Conservation (phyloP, 1,139 yeast species). For the Torulaspora globosa region DNA sequence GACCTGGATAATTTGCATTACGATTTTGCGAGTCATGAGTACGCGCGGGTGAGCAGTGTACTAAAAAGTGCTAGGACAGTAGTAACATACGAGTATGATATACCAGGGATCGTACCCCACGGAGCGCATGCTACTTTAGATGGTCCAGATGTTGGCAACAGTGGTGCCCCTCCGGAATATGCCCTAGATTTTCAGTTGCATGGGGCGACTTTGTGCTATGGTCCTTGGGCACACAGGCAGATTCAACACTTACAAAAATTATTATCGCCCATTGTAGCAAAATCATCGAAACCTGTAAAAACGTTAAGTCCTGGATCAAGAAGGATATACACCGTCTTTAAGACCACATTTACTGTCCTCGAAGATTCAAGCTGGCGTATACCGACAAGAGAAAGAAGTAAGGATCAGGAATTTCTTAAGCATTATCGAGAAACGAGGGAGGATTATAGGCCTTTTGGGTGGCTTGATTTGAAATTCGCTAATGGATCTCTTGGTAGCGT, state of each 20-base stretch:
- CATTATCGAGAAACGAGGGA: slow-evolving; percentile 38
- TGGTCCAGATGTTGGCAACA: slow-evolving; percentile 53
- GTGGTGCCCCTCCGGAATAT: slow-evolving; percentile 57
- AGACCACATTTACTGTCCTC: slow-evolving; percentile 48
- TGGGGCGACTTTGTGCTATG: slow-evolving; percentile 71
- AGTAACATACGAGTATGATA: slow-evolving; percentile 62
- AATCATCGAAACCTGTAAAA: slow-evolving; percentile 51
- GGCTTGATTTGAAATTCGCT: slow-evolving; percentile 73
- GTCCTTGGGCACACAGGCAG: slow-evolving; percentile 95
- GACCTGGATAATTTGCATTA: slow-evolving; percentile 29
- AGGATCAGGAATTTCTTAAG: slow-evolving; percentile 48
- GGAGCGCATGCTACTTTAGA: slow-evolving; percentile 36
- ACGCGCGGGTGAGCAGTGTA: slow-evolving; percentile 75
- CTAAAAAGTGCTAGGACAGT: slow-evolving; percentile 58
- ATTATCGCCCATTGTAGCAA: slow-evolving; percentile 64
- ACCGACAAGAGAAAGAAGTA: slow-evolving; percentile 82
- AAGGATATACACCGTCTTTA: slow-evolving; percentile 56
- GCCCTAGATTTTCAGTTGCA: slow-evolving; percentile 60
- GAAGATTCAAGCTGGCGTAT: slow-evolving; percentile 69
- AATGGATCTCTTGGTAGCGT: slow-evolving; percentile 49
- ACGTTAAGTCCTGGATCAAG: slow-evolving; percentile 45
- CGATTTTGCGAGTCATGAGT: slow-evolving; percentile 51
- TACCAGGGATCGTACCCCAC: slow-evolving; percentile 58
- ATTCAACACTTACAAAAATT: slow-evolving; percentile 59
- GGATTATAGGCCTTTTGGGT: slow-evolving; percentile 65